phyloP scores from a whole-genome alignment of 371 early-diverging fungal genomes.

The Lichtheimia hyalospora region DNA sequence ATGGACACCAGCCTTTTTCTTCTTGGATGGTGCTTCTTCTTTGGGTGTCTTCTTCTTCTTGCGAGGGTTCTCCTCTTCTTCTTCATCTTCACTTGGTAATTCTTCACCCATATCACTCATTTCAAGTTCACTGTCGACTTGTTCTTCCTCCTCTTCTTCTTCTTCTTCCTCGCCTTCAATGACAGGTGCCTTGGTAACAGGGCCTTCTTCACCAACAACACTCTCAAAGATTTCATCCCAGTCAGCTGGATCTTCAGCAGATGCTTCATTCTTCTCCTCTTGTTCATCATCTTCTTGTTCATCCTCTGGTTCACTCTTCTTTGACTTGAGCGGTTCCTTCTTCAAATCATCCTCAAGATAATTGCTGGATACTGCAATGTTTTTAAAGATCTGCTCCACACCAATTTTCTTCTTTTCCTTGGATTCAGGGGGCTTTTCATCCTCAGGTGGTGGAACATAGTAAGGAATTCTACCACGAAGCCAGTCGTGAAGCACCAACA shows the following conservation, averaged over 20 bases:
- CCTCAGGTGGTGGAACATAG: conserved; percentile 85
- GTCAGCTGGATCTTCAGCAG: conserved; percentile 60
- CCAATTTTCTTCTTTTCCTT: conserved; percentile 40
- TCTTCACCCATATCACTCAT: conserved; percentile 50
- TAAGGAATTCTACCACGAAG: conserved; percentile 98
- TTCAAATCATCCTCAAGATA: conserved; percentile 78
- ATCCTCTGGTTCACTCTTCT: conserved; percentile 46
- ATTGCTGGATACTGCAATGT: conserved; percentile 78
- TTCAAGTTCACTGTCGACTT: conserved; percentile 61
- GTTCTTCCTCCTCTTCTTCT: conserved; percentile 41
- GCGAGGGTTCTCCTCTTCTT: conserved; percentile 33
- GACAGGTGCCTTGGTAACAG: conserved; percentile 28
- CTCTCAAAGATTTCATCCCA: conserved; percentile 91
- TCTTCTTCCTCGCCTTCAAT: conserved; percentile 25
- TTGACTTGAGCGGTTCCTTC: conserved; percentile 53
- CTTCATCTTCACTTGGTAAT: conserved; percentile 28
- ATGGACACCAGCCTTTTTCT: conserved; percentile 65
- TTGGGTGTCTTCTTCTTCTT: conserved; percentile 28
- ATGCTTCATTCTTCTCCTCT: conserved; percentile 35
- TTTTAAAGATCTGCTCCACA: conserved; percentile 82
- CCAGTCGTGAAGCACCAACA: conserved; percentile 99
- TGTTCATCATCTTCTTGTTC: conserved; percentile 45
- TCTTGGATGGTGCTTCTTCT: conserved; percentile 26
- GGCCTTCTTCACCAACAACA: conserved; percentile 75
- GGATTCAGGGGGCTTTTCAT: conserved; percentile 25